A percentile compares a stretch with the other conserved stretches of the same genome.
Conservation (phyloP, 495 filamentous ascomycete species). For the Clohesyomyces aquaticus region DNA sequence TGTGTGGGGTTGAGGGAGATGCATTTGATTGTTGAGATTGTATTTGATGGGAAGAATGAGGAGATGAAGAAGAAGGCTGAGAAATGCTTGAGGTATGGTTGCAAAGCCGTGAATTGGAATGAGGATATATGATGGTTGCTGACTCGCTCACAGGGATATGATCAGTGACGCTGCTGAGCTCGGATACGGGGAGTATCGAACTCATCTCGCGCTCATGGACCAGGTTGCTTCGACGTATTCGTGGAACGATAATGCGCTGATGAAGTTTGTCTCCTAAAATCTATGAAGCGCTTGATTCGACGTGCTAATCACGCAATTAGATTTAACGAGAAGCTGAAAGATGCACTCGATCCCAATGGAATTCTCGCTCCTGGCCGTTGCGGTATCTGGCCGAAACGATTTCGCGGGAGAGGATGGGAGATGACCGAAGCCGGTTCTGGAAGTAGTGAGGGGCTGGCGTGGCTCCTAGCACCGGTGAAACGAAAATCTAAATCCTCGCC, state of each 20-base stretch:
- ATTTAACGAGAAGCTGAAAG: conserved; percentile 25
- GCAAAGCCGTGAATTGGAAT: background rate
- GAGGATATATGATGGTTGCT: background rate
- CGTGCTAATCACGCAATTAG: no score
- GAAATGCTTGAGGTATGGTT: conserved; percentile 31
- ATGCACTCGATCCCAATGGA: conserved; percentile 27
- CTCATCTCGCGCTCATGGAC: conserved; percentile 35
- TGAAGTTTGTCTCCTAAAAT: conserved; percentile 29
- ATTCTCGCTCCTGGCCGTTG: conserved; percentile 28
- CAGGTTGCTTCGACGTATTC: conserved; percentile 30
- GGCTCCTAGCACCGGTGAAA: background rate
- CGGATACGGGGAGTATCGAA: conserved; percentile 34
- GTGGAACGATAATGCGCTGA: conserved; percentile 26
- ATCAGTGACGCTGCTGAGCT: conserved; percentile 33
- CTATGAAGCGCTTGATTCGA: no score
- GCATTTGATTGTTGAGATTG: conserved; percentile 37
- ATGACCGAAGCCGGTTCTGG: background rate
- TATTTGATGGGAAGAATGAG: conserved; percentile 27
- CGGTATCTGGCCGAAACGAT: conserved; percentile 25
- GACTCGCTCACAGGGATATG: conserved; percentile 24
- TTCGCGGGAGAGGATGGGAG: conserved; percentile 4
- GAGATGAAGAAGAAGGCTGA: conserved; percentile 24
- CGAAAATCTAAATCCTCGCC: background rate
- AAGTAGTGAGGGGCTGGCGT: background rate
- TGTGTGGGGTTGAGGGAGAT: conserved; percentile 37